A percentile compares a stretch with the other conserved stretches of the same genome.
Evolutionary conservation across 306 rosid genomes (phyloP).

Genomic region (Mucuna pruriens): DNA sequence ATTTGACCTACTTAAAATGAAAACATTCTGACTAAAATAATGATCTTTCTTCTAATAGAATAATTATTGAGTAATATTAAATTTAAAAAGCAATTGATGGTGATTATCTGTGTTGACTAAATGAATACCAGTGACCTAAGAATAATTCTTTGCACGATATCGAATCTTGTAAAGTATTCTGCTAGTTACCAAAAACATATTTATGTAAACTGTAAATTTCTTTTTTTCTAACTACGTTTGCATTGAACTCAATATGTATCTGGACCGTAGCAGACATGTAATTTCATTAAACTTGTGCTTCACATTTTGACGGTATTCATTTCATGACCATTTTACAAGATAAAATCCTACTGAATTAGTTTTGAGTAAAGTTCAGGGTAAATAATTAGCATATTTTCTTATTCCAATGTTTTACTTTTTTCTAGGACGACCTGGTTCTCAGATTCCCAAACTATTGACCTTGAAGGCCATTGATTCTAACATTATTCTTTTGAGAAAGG

Average conservation of each 20-base stretch:
- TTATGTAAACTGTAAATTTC: background rate
- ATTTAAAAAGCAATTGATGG: background rate
- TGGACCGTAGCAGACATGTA: background rate
- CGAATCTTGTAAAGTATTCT: background rate
- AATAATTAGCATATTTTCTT: conserved; percentile 25
- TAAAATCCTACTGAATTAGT: background rate
- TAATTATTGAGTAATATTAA: conserved; percentile 5
- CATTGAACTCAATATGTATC: background rate
- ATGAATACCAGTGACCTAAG: background rate
- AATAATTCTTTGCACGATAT: background rate
- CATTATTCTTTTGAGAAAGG: conserved; percentile 67
- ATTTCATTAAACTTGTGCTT: conserved; percentile 24
- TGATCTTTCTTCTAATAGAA: background rate
- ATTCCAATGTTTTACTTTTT: conserved; percentile 28
- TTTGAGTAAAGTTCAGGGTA: conserved; percentile 26
- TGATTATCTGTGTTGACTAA: conserved; percentile 17
- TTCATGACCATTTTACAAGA: conserved; percentile 13
- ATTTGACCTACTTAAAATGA: background rate
- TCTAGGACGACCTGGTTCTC: conserved; percentile 75
- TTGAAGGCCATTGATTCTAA: conserved; percentile 55
- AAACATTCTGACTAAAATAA: background rate
- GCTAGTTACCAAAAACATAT: background rate
- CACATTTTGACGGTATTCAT: background rate
- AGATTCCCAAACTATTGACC: conserved; percentile 67
- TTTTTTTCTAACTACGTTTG: background rate